phyloP scores from a whole-genome alignment of 2,329 filamentous ascomycete genomes.

The Aspergillus transmontanensis region DNA sequence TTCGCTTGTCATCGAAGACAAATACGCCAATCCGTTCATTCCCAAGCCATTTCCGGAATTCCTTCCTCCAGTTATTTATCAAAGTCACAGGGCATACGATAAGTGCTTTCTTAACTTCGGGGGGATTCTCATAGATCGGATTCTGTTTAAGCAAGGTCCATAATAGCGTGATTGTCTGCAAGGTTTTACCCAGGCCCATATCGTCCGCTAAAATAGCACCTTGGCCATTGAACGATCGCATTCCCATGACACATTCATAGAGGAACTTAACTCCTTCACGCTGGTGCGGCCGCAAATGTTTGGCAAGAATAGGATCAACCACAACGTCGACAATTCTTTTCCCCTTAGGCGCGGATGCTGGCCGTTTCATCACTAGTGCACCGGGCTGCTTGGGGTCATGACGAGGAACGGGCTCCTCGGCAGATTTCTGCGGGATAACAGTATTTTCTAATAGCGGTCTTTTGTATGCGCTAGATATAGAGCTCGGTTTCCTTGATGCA shows the following conservation, averaged over 20 bases:
- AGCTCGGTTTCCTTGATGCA: conserved; percentile 45
- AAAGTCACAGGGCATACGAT: conserved; percentile 74
- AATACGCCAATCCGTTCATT: conserved; percentile 71
- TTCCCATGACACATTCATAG: conserved; percentile 76
- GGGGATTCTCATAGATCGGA: conserved; percentile 60
- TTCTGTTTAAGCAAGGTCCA: conserved; percentile 76
- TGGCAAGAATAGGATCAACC: conserved; percentile 66
- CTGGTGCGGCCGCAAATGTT: conserved; percentile 68
- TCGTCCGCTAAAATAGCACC: conserved; percentile 74
- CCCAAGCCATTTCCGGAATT: conserved; percentile 74
- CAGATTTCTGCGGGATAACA: conserved; percentile 48
- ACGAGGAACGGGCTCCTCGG: conserved; percentile 59
- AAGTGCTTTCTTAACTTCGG: conserved; percentile 69
- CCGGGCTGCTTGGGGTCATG: conserved; percentile 63
- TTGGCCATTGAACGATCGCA: conserved; percentile 66
- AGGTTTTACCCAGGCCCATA: conserved; percentile 74
- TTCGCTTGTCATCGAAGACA: conserved; percentile 62
- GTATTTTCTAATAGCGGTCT: conserved; percentile 61
- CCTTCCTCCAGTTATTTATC: conserved; percentile 72
- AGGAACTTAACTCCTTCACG: conserved; percentile 70
- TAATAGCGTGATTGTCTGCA: conserved; percentile 70
- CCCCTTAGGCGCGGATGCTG: conserved; percentile 57
- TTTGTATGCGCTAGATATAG: conserved; percentile 58
- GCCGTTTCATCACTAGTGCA: conserved; percentile 69
- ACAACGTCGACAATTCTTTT: conserved; percentile 73